Percentiles rank a stretch among this genome's conserved stretches.
phyloP scores from a whole-genome alignment of 805 yeast genomes.

The Wickerhamiella lipophila region DNA sequence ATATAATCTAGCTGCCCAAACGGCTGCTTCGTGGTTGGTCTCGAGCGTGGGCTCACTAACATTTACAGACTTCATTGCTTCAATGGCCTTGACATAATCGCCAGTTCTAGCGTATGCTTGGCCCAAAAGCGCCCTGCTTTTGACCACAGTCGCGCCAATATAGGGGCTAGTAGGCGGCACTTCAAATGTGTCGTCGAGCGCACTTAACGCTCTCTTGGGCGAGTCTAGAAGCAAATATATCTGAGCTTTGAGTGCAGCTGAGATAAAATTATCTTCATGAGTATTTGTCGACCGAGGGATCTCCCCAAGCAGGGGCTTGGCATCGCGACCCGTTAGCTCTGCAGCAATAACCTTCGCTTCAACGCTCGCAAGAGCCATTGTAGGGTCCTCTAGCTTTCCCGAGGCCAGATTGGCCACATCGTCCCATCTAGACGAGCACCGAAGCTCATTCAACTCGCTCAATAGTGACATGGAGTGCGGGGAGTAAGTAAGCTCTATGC shows the following conservation, averaged over 20 bases:
- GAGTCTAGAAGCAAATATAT: background rate
- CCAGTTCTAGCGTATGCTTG: constrained; percentile 2
- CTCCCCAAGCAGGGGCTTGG: background rate
- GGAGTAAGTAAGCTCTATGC: constrained; percentile 1
- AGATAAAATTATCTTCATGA: constrained; percentile 3
- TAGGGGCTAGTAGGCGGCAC: constrained; percentile 5
- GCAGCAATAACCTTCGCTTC: constrained; percentile 3
- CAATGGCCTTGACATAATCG: background rate
- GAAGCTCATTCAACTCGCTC: constrained; percentile 3
- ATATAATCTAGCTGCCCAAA: constrained; percentile 12
- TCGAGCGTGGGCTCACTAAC: constrained; percentile 10
- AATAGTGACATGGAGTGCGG: constrained; percentile 3
- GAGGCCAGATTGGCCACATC: constrained; percentile 2
- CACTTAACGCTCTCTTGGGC: background rate
- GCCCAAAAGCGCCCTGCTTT: constrained; percentile 11
- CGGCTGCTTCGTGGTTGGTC: constrained; percentile 12
- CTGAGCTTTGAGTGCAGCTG: constrained; percentile 3
- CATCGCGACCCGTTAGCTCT: background rate
- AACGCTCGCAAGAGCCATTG: background rate
- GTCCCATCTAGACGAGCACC: constrained; percentile 6
- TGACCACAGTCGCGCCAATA: constrained; percentile 11
- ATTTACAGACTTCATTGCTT: constrained; percentile 7
- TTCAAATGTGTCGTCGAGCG: background rate
- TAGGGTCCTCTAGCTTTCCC: background rate
- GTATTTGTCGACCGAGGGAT: background rate